phyloP scores from a whole-genome alignment of 225 moss, liverwort and hornwort species.

The Physcomitrellopsis africana region DNA sequence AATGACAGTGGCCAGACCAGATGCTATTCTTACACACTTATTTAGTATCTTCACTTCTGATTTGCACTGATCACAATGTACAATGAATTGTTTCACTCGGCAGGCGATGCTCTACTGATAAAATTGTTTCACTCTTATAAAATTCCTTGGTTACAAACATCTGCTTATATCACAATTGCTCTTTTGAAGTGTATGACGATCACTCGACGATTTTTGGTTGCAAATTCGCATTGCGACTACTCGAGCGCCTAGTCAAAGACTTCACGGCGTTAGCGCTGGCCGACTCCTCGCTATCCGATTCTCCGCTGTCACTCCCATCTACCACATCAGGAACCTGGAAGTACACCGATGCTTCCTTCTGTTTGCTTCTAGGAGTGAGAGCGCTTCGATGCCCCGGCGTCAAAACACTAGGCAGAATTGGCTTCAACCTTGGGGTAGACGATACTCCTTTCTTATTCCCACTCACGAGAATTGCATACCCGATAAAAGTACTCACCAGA shows the following conservation, averaged over 20 bases:
- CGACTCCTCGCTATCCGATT: slow-evolving; percentile 39
- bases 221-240: slow-evolving; percentile 33
- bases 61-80: too few relatives aligned
- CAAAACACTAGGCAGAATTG: slow-evolving; percentile 25
- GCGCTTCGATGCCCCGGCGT: slow-evolving; percentile 22
- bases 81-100: too few relatives aligned
- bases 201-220: too few relatives aligned
- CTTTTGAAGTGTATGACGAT: too few relatives aligned
- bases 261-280: slow-evolving; percentile 32
- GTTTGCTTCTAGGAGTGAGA: slow-evolving; percentile 25
- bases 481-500: slow-evolving; percentile 44
- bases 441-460: background rate
- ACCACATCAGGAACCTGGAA: slow-evolving; percentile 43
- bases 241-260: slow-evolving; percentile 54
- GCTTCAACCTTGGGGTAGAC: slow-evolving; percentile 18
- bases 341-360: slow-evolving; percentile 48
- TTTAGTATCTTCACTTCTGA: too few relatives aligned
- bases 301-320: slow-evolving; percentile 34
- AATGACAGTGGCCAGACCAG: too few relatives aligned
- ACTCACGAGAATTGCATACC: slow-evolving; percentile 40
- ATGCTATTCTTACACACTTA: too few relatives aligned
- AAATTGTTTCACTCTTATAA: too few relatives aligned
- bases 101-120: too few relatives aligned
- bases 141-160: too few relatives aligned
- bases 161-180: too few relatives aligned